phyloP scores from a whole-genome alignment of 805 yeast genomes.

The Schizosaccharomyces octosporus region DNA sequence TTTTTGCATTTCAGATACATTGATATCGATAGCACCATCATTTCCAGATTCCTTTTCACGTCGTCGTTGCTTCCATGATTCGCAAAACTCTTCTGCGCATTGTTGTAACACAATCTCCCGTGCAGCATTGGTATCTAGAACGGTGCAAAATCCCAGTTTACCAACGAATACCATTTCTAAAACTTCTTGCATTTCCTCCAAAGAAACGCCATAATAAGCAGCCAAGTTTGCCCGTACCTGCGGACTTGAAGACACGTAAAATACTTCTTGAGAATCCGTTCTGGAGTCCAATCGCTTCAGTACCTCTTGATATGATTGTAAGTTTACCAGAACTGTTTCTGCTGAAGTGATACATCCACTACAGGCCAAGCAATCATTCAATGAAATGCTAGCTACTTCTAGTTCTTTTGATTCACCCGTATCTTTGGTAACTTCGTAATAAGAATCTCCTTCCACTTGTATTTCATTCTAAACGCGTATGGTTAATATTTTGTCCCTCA shows the following conservation, averaged over 20 bases:
- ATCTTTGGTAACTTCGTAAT: slow-evolving; percentile 43
- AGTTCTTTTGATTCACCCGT: slow-evolving; percentile 15
- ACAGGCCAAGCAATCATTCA: slow-evolving; percentile 87
- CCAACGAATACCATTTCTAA: slow-evolving; percentile 33
- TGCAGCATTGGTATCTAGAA: slow-evolving; percentile 71
- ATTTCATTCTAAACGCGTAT: slow-evolving; percentile 18
- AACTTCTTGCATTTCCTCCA: slow-evolving; percentile 35
- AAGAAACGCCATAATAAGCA: slow-evolving; percentile 28
- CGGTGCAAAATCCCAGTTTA: slow-evolving; percentile 40
- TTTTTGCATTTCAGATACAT: slow-evolving; percentile 1
- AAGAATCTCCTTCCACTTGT: slow-evolving; percentile 32
- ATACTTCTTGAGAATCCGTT: slow-evolving; percentile 14
- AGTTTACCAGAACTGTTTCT: slow-evolving; percentile 78
- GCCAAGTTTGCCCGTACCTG: slow-evolving; percentile 71
- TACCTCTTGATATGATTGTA: slow-evolving; percentile 68
- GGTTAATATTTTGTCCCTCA: slow-evolving; percentile 2
- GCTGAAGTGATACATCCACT: slow-evolving; percentile 93
- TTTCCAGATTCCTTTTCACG: background rate
- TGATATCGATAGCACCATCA: slow-evolving; percentile 5
- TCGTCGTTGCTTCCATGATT: slow-evolving; percentile 6
- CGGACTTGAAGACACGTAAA: slow-evolving; percentile 62
- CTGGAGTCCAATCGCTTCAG: slow-evolving; percentile 11
- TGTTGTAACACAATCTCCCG: slow-evolving; percentile 35
- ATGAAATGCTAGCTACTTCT: slow-evolving; percentile 62
- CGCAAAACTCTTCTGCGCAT: slow-evolving; percentile 21